phyloP scores from a whole-genome alignment of 768 basidiomycete species.

The Tricholoma furcatifolium region DNA sequence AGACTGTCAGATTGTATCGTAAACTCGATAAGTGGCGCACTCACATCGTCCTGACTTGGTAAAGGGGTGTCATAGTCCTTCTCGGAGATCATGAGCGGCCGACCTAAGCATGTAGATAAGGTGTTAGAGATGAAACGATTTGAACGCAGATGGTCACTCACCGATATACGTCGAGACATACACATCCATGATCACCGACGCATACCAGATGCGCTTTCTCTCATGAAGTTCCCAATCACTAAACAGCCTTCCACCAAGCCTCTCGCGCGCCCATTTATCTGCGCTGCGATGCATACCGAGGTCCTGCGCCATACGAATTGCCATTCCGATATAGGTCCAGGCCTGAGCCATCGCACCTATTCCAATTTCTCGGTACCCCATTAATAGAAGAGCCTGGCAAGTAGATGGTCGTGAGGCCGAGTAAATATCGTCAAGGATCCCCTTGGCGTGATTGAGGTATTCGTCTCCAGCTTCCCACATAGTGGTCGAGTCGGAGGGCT shows the following conservation, averaged over 20 bases:
- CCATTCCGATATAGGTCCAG: slow-evolving; percentile 87
- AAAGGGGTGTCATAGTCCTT: slow-evolving; percentile 73
- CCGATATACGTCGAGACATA: slow-evolving; percentile 81
- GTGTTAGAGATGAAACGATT: not conserved
- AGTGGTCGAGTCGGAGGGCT: slow-evolving; percentile 43
- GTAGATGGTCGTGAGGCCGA: slow-evolving; percentile 73
- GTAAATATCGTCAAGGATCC: slow-evolving; percentile 63
- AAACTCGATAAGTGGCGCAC: slow-evolving; percentile 12
- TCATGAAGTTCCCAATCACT: slow-evolving; percentile 62
- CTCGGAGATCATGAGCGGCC: slow-evolving; percentile 74
- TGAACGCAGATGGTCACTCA: slow-evolving; percentile 22
- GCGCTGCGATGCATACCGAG: slow-evolving; percentile 80
- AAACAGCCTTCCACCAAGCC: slow-evolving; percentile 57
- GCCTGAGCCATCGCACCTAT: slow-evolving; percentile 88
- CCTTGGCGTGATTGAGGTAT: slow-evolving; percentile 67
- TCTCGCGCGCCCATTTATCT: slow-evolving; percentile 70
- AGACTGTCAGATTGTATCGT: not conserved
- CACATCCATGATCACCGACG: slow-evolving; percentile 76
- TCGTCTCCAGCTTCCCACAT: slow-evolving; percentile 85
- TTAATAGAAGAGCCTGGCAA: slow-evolving; percentile 75
- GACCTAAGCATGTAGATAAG: slow-evolving; percentile 36
- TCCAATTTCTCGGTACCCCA: slow-evolving; percentile 84
- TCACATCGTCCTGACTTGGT: slow-evolving; percentile 60
- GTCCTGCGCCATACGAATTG: slow-evolving; percentile 91
- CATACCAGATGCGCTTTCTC: slow-evolving; percentile 75